A percentile compares a stretch with the other conserved stretches of the same genome.
These are phyloP conservation scores for Neofusicoccum sp. DNA, from an alignment of 2,329 filamentous ascomycete species.

Conservation along the genomic window DNA sequence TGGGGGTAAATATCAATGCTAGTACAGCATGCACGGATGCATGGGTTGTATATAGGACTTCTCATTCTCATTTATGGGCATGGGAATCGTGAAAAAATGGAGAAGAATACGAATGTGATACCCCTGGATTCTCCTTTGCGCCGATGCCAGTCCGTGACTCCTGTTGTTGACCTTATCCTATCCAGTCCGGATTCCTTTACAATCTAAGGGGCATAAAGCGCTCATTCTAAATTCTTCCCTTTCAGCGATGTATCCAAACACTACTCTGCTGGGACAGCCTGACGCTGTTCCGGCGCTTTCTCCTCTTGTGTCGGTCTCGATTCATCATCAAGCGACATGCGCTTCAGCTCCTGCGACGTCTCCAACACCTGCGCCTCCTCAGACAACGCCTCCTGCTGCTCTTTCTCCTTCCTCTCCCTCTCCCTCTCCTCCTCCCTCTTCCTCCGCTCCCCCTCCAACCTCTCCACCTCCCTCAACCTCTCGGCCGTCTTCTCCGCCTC, in stretches of 20 bases:
- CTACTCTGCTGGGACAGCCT: neutral
- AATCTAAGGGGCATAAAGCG: neutral
- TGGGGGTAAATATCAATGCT: too few relatives aligned
- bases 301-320: neutral
- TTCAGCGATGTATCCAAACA: too few relatives aligned
- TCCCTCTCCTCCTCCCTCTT: conserved; percentile 1
- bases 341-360: conserved; percentile 6
- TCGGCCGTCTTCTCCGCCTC: conserved; percentile 34
- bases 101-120: neutral
- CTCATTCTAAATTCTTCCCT: too few relatives aligned
- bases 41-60: too few relatives aligned
- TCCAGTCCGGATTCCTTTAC: neutral
- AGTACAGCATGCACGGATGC: too few relatives aligned
- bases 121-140: neutral
- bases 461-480: conserved; percentile 43
- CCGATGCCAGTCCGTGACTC: neutral
- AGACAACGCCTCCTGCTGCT: neutral
- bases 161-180: neutral
- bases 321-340: conserved; percentile 12
- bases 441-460: conserved; percentile 35
- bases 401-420: neutral
- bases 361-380: neutral
- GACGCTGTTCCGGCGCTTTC: neutral
- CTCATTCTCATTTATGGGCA: too few relatives aligned
- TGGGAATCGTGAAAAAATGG: too few relatives aligned